Percentiles rank a stretch among this genome's conserved stretches.
Evolutionary conservation across 1,284 basidiomycete species (phyloP).

Genomic region (Coniferiporia sulphurascens): DNA sequence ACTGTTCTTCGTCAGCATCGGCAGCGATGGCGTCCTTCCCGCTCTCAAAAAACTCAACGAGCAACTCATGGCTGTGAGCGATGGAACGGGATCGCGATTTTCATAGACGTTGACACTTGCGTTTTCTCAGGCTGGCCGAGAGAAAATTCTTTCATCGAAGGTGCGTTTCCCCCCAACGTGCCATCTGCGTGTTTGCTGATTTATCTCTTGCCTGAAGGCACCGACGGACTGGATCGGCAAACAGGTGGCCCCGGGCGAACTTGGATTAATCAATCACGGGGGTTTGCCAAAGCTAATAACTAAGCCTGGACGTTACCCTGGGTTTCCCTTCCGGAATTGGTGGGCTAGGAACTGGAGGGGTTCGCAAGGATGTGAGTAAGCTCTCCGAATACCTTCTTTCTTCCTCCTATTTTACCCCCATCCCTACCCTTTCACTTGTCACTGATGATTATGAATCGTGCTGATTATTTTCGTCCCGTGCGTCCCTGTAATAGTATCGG

Average conservation of each 20-base stretch:
- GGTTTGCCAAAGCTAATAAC: conserved; percentile 69
- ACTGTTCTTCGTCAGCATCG: conserved; percentile 29
- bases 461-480: neutral
- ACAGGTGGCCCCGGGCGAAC: conserved; percentile 59
- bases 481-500: conserved; percentile 47
- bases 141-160: conserved; percentile 49
- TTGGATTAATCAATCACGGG: conserved; percentile 74
- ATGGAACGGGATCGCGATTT: neutral
- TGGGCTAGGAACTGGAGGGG: conserved; percentile 70
- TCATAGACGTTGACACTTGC: neutral
- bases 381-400: neutral
- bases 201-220: conserved; percentile 27
- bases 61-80: conserved; percentile 12
- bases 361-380: conserved; percentile 55
- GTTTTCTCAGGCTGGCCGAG: conserved; percentile 46
- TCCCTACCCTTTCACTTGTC: neutral
- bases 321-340: conserved; percentile 75
- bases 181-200: neutral
- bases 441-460: neutral
- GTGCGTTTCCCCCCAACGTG: conserved; percentile 21
- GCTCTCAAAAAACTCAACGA: conserved; percentile 28
- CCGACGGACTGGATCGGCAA: conserved; percentile 66
- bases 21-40: conserved; percentile 26
- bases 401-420: neutral
- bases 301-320: conserved; percentile 68